Evolutionary conservation across 768 basidiomycete species (phyloP), one percentile per base, ranked within the genome.

Genomic region (Podaxis pistillaris): DNA sequence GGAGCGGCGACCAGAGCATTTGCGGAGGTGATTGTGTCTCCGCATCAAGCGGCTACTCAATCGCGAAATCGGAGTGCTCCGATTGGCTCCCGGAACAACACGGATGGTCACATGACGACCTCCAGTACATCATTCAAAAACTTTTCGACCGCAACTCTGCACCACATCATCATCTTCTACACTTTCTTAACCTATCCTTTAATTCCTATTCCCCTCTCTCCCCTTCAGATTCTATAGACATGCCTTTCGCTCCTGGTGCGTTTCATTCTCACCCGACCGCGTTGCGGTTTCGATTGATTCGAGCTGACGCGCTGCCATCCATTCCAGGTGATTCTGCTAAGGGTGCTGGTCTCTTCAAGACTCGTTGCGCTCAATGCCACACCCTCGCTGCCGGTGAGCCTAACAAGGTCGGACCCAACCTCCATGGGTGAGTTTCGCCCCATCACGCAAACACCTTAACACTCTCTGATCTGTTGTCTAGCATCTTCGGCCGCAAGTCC

Each of bases 291-390:
- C 33, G 47, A 15, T n/a, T 46, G 61, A 13, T 19, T 17, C 28
- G 60, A 26, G n/a, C 33, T 60, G 58, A 58, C 56, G 19, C 7
- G 44, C 38, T 19, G 38, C 8, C 19, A n/a, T n/a, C 19, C 56
- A 51, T 57, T 52, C 11, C 68, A 76, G 96, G 96, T 87, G 93
- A 97, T 81, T 76, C 90, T 71, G 70, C 70, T 61, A 97, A 96
- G 85, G 96, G 96, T 78, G 95, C 96, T 73, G 79, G 82, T 72
- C 90, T 97, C 75, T 98, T 98, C 90, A 96, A 95, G 83, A 95
- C 94, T 64, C 91, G 95, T 62, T 95, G 92, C 71, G 89, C 90
- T 46, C 94, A 97, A 74, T 98, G 96, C 79, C 96, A 98, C 76
- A 97, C 93, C 66, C 76, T 91, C 65, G 91, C 79, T 60, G 80